Evolutionary conservation across 73 alveolate genomes (phyloP), one percentile per base, ranked within the genome.

Genomic region (Stentor roeselii): DNA sequence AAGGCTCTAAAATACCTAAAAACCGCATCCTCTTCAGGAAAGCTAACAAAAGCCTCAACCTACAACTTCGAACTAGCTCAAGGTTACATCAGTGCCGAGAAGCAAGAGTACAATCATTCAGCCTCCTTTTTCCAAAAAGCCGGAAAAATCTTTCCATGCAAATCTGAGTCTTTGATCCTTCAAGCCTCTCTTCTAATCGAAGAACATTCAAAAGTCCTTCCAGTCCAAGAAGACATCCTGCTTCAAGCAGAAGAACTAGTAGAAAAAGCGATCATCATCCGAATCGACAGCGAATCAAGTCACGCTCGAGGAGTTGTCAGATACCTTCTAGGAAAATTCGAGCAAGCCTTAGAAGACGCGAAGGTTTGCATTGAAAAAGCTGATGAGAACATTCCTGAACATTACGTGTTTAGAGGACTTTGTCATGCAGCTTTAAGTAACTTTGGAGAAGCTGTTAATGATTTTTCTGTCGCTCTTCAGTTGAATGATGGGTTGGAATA

Each of bases 371-470:
- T 90, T 58, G 95, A 90, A 34, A 90, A 87, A 82, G 87, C 90
- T 35, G 95, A 90, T 42, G 95, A 90, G 31, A 90, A 92, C 32
- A 76, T 75, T 27, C 92, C 95, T 35, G 89, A 90, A 35, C 89
- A 82, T 59, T 90, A 90, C 60, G 75, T 90, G 38, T 90, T 90
- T 3, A 75, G 95, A 58, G 95, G 95, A 11, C 40, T 92, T 2
- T 90, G 95, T 86, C 89, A 90, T 42, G 95, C 95, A 37, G 84
- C 93, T 36, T 67, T 91, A 58, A 75, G 86, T 40, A 91, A 87
- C 90, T 91, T 84, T 77, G 76, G 85, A 59, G 96, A 91, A 59
- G 96, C 96, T 0, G 84, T 91, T 61, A 87, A 89, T 15, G 96
- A 91, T 76, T 84, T 91, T 3, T 78, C 92, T 38, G 84, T 88